Evolutionary conservation across 2,329 filamentous ascomycete species (phyloP).

Genomic region (Hypoxylon rubiginosum): DNA sequence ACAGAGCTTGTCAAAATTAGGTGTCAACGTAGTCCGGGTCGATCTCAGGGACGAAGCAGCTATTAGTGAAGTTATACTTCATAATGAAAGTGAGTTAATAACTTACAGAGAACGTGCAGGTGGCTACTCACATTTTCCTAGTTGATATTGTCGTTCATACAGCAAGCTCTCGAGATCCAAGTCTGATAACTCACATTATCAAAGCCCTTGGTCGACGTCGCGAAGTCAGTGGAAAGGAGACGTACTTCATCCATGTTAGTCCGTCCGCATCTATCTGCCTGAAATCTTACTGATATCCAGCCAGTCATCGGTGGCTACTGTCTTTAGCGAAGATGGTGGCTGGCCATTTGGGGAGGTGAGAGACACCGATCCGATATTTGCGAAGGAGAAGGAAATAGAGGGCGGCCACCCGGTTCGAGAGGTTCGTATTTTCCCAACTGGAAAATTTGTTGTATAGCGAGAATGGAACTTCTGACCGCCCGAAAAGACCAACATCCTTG

Average conservation of each 20-base stretch:
- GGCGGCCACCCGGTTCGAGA: conserved; percentile 47
- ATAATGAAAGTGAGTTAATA: conserved; percentile 34
- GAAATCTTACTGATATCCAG: neutral
- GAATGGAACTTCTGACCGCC: neutral
- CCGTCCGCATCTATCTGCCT: neutral
- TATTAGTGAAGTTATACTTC: conserved; percentile 31
- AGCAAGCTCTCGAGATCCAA: conserved; percentile 50
- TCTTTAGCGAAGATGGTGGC: conserved; percentile 49
- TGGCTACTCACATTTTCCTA: conserved; percentile 40
- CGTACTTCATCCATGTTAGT: conserved; percentile 54
- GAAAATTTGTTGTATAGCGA: neutral
- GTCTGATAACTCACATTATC: conserved; percentile 49
- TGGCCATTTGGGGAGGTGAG: conserved; percentile 52
- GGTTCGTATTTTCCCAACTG: conserved; percentile 36
- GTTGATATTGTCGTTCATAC: conserved; percentile 56
- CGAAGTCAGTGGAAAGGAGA: conserved; percentile 44
- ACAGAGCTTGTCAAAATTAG: conserved; percentile 49
- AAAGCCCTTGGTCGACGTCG: conserved; percentile 52
- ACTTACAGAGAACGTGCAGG: neutral
- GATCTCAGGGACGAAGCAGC: conserved; percentile 51
- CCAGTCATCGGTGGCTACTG: conserved; percentile 49
- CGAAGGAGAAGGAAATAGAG: conserved; percentile 49
- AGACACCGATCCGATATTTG: conserved; percentile 51
- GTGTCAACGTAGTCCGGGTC: conserved; percentile 50
- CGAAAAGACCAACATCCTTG: conserved; percentile 47